Base-by-base conservation (phyloP, 306 rosid genomes). In the Vigna angularis region DNA sequence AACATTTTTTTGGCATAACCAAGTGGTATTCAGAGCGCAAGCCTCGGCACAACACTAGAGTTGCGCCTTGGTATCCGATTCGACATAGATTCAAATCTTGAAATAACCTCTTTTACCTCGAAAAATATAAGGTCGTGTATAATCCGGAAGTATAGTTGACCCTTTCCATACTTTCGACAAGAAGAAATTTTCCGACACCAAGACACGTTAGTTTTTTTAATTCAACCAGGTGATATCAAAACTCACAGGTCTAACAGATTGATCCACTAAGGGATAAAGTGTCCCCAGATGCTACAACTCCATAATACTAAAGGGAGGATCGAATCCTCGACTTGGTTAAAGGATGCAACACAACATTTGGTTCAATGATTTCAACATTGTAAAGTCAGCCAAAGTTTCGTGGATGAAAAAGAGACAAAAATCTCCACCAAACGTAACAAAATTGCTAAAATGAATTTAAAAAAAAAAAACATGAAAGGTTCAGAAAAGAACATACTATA, bases 341-440 rank as follows among this genome's bases (percentile, higher is more conserved):
- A 17, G 6, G 52, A 48, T 40, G 45, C 6, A 3, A 48, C n/a
- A 14, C 2, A 11, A 50, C 56, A 50, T 16, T 50, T 50, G 22
- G 56, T 16, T 18, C 22, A 51, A 51, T 51, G 4, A 51, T 18
- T 49, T 56, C n/a, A 66, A 67, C 16, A 26, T 70, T 68, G 73
- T 68, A 28, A 47, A 42, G 11, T 40, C 45, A 8, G 45, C 9
- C 9, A 9, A 42, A 42, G 3, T 9, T 36, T 36, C 7, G 9
- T 36, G 42, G 13, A 42, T 42, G 11, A 9, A 42, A 42, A 9
- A 42, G 10, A 9, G 47, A 36, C 40, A 11, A 42, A 42, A 42
- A 42, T 8, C 9, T 42, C 13, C 47, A 9, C 13, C 9, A 42
- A 42, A 8, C 3, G 10, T 9, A 42, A 42, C 47, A 9, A 42